phyloP scores from a whole-genome alignment of 2,329 filamentous ascomycete genomes.

The Helotiales sp. region DNA sequence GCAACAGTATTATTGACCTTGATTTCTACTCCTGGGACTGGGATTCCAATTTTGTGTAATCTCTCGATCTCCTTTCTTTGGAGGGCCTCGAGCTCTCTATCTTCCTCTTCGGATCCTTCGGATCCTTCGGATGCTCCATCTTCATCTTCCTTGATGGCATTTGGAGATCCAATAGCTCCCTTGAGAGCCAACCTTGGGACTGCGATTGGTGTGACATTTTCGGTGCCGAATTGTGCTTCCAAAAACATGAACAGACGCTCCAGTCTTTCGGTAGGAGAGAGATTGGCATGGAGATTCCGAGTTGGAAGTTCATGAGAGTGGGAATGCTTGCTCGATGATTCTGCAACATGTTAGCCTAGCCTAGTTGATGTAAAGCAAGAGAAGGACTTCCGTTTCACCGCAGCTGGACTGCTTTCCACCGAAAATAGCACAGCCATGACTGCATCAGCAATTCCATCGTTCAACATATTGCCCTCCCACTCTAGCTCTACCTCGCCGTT shows the following conservation, averaged over 20 bases:
- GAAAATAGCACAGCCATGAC: conserved; percentile 91
- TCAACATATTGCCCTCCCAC: conserved; percentile 98
- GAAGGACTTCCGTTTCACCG: conserved; percentile 76
- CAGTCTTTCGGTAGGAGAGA: conserved; percentile 77
- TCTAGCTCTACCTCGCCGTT: conserved; percentile 86
- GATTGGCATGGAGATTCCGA: conserved; percentile 74
- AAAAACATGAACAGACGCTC: conserved; percentile 92
- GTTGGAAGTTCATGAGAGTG: conserved; percentile 57
- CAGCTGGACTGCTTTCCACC: conserved; percentile 91
- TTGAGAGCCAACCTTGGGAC: conserved; percentile 59
- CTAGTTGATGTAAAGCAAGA: conserved; percentile 30
- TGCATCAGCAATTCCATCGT: conserved; percentile 97
- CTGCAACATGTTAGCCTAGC: conserved; percentile 45
- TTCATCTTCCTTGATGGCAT: conserved; percentile 30
- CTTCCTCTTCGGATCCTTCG: conserved; percentile 44
- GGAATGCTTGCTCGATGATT: conserved; percentile 62
- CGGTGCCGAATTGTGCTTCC: conserved; percentile 90
- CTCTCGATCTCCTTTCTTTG: conserved; percentile 72
- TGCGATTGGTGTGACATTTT: conserved; percentile 79
- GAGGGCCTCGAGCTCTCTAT: conserved; percentile 44
- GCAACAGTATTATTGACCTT: conserved; percentile 86
- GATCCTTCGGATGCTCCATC: conserved; percentile 36
- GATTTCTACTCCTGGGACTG: conserved; percentile 87
- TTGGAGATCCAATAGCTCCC: conserved; percentile 37
- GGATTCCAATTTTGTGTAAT: conserved; percentile 82